Conservation (phyloP, 2,329 filamentous ascomycete species). For the Aspergillus brasiliensis region DNA sequence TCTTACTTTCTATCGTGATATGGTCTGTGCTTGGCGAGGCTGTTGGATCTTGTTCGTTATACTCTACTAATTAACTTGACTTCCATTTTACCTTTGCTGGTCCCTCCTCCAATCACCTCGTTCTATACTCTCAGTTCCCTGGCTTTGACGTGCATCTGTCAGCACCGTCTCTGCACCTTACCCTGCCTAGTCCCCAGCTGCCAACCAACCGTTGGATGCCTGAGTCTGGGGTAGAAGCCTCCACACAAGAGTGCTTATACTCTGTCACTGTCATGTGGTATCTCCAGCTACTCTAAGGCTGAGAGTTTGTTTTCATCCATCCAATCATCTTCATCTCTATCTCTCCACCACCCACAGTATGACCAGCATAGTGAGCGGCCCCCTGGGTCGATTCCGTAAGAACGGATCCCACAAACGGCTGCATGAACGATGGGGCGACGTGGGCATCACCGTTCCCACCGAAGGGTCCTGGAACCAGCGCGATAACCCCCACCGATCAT, state of each 20-base stretch:
- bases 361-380: conserved; percentile 32
- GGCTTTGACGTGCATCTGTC: neutral
- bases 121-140: neutral
- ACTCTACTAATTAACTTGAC: neutral
- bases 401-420: conserved; percentile 29
- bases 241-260: neutral
- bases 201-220: neutral
- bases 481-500: conserved; percentile 28
- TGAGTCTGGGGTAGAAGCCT: neutral
- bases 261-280: neutral
- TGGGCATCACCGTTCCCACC: conserved; percentile 39
- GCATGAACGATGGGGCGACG: conserved; percentile 44
- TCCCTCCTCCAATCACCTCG: neutral
- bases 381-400: conserved; percentile 35
- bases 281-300: neutral
- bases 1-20: neutral
- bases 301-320: neutral
- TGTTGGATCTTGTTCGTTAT: neutral
- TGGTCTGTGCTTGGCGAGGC: neutral
- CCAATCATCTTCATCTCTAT: neutral
- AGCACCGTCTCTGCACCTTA: neutral
- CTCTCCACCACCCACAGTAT: conserved; percentile 18
- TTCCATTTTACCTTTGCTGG: neutral
- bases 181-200: neutral
- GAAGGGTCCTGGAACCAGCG: conserved; percentile 43